Conservation (phyloP, 2,329 filamentous ascomycete genomes). For the Talaromyces sp. region DNA sequence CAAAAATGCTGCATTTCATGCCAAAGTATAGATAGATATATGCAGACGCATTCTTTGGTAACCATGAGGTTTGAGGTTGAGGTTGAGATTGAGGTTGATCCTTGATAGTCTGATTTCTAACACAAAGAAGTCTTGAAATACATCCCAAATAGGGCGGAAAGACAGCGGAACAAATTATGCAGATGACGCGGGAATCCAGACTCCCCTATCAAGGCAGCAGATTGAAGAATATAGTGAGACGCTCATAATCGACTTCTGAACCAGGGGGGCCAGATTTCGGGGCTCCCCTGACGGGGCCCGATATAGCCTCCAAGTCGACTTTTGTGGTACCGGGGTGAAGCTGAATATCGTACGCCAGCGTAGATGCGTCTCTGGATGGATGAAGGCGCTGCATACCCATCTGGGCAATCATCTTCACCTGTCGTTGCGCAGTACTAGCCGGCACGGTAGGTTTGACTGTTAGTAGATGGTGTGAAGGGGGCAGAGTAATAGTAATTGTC, state of each 20-base stretch:
- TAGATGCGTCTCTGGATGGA: constrained; percentile 54
- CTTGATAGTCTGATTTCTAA: not conserved
- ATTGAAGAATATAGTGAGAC: constrained; percentile 74
- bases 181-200: not conserved
- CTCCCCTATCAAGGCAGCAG: constrained; percentile 54
- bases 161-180: not conserved
- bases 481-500: constrained; percentile 71
- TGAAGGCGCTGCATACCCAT: constrained; percentile 66
- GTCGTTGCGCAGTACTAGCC: constrained; percentile 64
- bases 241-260: constrained; percentile 70
- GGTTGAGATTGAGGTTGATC: too few relatives aligned
- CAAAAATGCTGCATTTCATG: too few relatives aligned
- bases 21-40: too few relatives aligned
- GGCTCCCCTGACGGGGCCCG: constrained; percentile 65
- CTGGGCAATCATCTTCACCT: constrained; percentile 76
- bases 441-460: constrained; percentile 71
- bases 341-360: constrained; percentile 74
- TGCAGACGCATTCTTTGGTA: too few relatives aligned
- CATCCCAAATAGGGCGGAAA: not conserved
- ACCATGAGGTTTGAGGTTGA: too few relatives aligned
- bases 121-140: not conserved
- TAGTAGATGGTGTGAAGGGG: constrained; percentile 68
- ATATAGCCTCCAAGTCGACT: constrained; percentile 77
- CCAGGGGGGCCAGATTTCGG: constrained; percentile 59
- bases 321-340: constrained; percentile 74